Base-by-base conservation (phyloP, 371 early-diverging fungal species). In the Mortierella sp. region DNA sequence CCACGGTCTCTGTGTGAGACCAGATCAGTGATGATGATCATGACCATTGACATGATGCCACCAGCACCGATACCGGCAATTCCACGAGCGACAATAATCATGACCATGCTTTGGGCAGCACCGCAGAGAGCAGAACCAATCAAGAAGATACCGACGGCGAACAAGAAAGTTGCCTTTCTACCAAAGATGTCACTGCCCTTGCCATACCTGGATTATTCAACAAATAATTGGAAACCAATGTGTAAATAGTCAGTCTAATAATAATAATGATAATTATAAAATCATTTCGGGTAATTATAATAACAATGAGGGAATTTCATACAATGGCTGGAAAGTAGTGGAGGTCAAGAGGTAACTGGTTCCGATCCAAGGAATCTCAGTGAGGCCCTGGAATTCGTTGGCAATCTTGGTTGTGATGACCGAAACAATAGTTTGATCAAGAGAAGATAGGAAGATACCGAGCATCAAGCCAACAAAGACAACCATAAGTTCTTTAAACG, bases 341-440 rank as follows among this genome's bases (percentile, higher is more conserved):
- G 86, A 83, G 0, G 92, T 90, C n/a, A 92, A 82, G 69, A 92
- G 77, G 63, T 90, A 92, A 2, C 89, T 76, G 19, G 88, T 88
- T 28, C 89, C 88, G 40, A 92, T 84, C 92, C 93, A 93, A 6
- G 92, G 85, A n/a, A 90, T 84, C 53, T 87, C 83, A 21, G 87
- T 84, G 58, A 91, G 75, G 11, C 88, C 83, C 33, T 89, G 73
- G 67, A 94, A 92, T 67, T 89, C 87, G 43, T 78, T 73, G 57
- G 88, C 86, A 63, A 91, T 89, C 21, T 76, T 75, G 38, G 76
- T 80, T 3, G 87, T 83, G 36, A 88, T 86, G 33, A 92, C 91
- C 0, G 92, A 84, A 38, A 93, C 88, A 60, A 94, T 93, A 15
- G 93, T 94, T 64, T 90, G 91, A 74, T 94, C 94, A 13, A 94